These are phyloP conservation scores for Claviceps cyperi DNA, from an alignment of 2,329 filamentous ascomycete species.

Conservation along the genomic window DNA sequence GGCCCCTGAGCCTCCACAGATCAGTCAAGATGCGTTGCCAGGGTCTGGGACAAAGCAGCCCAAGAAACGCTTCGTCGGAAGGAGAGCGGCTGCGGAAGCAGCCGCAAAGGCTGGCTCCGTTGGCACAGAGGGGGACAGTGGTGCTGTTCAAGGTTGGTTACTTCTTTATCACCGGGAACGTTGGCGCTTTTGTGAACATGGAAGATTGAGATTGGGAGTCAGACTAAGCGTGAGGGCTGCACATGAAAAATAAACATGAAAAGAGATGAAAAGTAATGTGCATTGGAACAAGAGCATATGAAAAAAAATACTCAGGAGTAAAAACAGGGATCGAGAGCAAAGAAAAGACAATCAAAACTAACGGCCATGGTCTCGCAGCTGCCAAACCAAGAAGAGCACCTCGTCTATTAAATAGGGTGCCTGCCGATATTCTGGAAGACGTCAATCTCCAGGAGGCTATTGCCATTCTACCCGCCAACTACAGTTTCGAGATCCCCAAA, in stretches of 20 bases:
- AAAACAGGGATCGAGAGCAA: no score
- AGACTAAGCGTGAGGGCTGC: background rate
- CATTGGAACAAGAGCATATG: background rate
- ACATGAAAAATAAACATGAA: background rate
- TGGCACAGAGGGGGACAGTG: slow-evolving; percentile 13
- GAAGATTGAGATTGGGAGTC: background rate
- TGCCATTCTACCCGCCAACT: slow-evolving; percentile 78
- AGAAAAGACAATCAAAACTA: background rate
- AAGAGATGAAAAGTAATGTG: background rate
- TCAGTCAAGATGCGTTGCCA: slow-evolving; percentile 3
- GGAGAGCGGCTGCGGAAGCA: slow-evolving; percentile 55
- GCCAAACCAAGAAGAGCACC: slow-evolving; percentile 57
- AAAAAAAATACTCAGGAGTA: no score
- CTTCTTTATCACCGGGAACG: background rate
- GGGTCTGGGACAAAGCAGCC: slow-evolving; percentile 46
- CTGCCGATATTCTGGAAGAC: slow-evolving; percentile 73
- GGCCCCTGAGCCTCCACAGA: slow-evolving; percentile 12
- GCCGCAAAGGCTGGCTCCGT: slow-evolving; percentile 28
- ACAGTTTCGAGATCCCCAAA: slow-evolving; percentile 97
- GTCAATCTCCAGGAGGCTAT: slow-evolving; percentile 78
- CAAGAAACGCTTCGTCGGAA: slow-evolving; percentile 83
- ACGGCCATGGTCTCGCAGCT: slow-evolving; percentile 29
- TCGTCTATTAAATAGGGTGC: slow-evolving; percentile 81
- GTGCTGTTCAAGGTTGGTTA: slow-evolving; percentile 37
- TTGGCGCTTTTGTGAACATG: background rate